Percentiles rank a stretch among this genome's conserved stretches.
Evolutionary conservation across 2,329 filamentous ascomycete genomes (phyloP).

Genomic region (Paraphaeosphaeria sporulosa): DNA sequence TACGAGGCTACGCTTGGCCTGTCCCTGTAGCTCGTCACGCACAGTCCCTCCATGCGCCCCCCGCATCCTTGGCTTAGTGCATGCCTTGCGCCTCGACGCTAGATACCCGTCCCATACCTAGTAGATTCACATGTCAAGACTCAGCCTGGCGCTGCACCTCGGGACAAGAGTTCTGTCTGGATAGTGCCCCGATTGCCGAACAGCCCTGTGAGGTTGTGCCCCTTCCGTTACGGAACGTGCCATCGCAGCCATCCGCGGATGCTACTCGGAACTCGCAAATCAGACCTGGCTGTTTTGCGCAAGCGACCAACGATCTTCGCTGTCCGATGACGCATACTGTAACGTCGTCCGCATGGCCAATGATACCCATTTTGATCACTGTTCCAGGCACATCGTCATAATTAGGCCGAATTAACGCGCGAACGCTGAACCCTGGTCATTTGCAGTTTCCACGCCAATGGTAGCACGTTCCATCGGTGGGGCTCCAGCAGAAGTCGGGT

Average conservation of each 20-base stretch:
- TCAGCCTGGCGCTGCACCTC: constrained; percentile 1
- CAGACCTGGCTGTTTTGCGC: neutral
- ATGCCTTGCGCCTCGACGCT: constrained; percentile 1
- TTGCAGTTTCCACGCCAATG: constrained; percentile 2
- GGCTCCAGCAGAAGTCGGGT: neutral
- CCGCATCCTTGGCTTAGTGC: constrained; percentile 5
- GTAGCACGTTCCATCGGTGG: constrained; percentile 1
- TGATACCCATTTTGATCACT: neutral
- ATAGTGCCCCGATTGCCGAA: constrained; percentile 13
- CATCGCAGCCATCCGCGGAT: neutral
- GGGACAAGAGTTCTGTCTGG: constrained; percentile 10
- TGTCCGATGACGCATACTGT: neutral
- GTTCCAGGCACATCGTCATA: neutral
- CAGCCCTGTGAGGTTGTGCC: constrained; percentile 5
- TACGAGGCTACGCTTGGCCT: neutral
- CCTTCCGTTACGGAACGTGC: neutral
- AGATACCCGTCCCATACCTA: neutral
- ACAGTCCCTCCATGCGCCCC: constrained; percentile 9
- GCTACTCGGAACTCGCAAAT: neutral
- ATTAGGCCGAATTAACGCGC: neutral
- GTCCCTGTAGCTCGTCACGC: constrained; percentile 8
- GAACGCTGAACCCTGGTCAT: neutral
- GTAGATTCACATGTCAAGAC: constrained; percentile 8
- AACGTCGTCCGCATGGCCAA: neutral
- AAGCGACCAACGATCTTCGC: neutral